Percentiles rank a stretch among this genome's conserved stretches.
These are phyloP conservation scores for Fusarium bulbicola DNA, from an alignment of 2,329 filamentous ascomycete species.

Conservation along the genomic window DNA sequence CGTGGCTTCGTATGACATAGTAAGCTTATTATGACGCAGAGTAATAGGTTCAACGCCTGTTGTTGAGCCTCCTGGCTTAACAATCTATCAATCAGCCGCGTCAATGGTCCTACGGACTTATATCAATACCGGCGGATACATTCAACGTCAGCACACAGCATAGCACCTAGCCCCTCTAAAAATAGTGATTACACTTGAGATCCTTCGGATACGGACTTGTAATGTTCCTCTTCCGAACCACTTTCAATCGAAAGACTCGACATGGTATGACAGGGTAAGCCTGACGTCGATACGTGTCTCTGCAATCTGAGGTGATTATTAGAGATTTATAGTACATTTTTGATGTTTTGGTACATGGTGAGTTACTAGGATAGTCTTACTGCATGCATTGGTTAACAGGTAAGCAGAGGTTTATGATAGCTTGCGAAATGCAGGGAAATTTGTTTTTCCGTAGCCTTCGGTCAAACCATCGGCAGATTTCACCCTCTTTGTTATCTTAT, in stretches of 20 bases:
- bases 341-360: fast-evolving
- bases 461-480: too few relatives aligned
- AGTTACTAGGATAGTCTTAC: fast-evolving
- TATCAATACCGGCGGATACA: neutral
- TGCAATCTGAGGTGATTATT: fast-evolving
- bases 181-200: fast-evolving
- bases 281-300: fast-evolving
- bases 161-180: fast-evolving
- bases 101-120: neutral
- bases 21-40: neutral
- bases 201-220: neutral
- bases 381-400: neutral
- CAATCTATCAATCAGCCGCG: fast-evolving
- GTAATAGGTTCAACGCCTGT: fast-evolving
- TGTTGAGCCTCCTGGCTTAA: neutral
- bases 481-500: fast-evolving
- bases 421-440: neutral
- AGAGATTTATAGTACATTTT: fast-evolving
- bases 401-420: fast-evolving
- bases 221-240: neutral
- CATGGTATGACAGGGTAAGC: neutral
- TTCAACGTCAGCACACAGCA: fast-evolving
- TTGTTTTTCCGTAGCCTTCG: neutral
- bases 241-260: fast-evolving
- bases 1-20: neutral